These are phyloP conservation scores for Afroboletus lepidellus DNA, from an alignment of 1,284 basidiomycete species.

Conservation along the genomic window DNA sequence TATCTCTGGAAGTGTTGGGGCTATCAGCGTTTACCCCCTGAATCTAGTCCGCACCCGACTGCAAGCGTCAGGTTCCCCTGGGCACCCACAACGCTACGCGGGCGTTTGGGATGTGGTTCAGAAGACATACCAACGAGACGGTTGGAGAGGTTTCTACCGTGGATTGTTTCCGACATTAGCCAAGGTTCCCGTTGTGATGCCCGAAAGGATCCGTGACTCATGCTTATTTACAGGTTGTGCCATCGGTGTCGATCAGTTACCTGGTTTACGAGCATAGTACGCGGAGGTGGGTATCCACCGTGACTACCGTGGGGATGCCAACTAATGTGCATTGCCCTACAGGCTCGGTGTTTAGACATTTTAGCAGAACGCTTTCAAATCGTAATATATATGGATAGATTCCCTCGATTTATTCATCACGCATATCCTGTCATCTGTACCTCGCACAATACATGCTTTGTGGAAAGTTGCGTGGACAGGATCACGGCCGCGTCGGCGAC, in stretches of 20 bases:
- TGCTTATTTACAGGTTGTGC: constrained; percentile 66
- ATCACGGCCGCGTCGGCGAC: background rate
- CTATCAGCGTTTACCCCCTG: constrained; percentile 87
- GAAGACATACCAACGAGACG: constrained; percentile 84
- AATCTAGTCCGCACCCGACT: constrained; percentile 93
- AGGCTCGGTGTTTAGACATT: constrained; percentile 49
- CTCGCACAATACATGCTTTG: constrained; percentile 24
- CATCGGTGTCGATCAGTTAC: constrained; percentile 93
- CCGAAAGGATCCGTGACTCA: constrained; percentile 9
- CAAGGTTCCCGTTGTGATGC: constrained; percentile 52
- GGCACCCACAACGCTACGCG: constrained; percentile 86
- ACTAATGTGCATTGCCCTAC: constrained; percentile 13
- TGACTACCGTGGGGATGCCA: background rate
- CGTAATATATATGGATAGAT: constrained; percentile 30
- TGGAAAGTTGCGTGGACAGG: constrained; percentile 5
- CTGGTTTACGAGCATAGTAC: constrained; percentile 86
- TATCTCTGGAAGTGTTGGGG: constrained; percentile 88
- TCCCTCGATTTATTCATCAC: constrained; percentile 25
- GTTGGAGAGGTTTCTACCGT: constrained; percentile 94
- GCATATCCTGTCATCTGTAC: constrained; percentile 31
- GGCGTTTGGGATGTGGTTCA: constrained; percentile 85
- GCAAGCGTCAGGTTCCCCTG: constrained; percentile 93
- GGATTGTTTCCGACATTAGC: constrained; percentile 89
- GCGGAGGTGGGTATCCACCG: constrained; percentile 54
- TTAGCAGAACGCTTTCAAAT: constrained; percentile 8